A percentile compares a stretch with the other conserved stretches of the same genome.
These are phyloP conservation scores for Trichophaea hybrida DNA, from an alignment of 2,329 filamentous ascomycete species.

Conservation along the genomic window DNA sequence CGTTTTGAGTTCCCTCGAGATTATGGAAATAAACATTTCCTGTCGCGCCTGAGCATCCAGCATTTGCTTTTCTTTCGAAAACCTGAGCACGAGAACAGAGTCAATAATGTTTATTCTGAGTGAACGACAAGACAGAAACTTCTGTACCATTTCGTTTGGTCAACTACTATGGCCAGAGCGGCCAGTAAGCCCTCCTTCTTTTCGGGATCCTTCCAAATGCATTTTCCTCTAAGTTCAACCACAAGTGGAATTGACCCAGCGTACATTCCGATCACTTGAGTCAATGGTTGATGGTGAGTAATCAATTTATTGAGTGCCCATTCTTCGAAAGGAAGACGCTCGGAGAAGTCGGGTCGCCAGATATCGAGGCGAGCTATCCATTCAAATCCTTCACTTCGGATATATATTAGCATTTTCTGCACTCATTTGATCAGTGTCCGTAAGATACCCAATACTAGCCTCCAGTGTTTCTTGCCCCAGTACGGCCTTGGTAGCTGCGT, in stretches of 20 bases:
- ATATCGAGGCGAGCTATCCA: conserved; percentile 19
- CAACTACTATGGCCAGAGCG: conserved; percentile 12
- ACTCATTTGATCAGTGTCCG: no score
- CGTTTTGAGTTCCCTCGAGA: conserved; percentile 15
- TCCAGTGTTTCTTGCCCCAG: conserved; percentile 10
- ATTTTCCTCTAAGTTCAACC: conserved; percentile 15
- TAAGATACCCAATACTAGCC: conserved; percentile 12
- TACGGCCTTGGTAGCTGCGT: conserved; percentile 14
- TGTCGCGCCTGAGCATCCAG: conserved; percentile 11
- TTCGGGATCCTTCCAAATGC: conserved; percentile 12
- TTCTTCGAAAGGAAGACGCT: conserved; percentile 18
- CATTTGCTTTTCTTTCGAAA: conserved; percentile 15
- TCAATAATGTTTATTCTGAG: no score
- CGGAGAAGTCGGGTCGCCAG: conserved; percentile 19
- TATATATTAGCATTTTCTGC: not conserved
- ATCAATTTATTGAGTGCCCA: conserved; percentile 18
- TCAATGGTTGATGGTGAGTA: conserved; percentile 2
- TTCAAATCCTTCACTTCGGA: conserved; percentile 13
- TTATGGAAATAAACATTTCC: conserved; percentile 8
- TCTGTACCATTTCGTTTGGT: conserved; percentile 18
- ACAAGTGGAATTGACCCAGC: conserved; percentile 1
- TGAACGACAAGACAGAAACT: no score
- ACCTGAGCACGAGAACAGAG: not conserved
- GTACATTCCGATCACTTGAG: conserved; percentile 12
- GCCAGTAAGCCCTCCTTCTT: conserved; percentile 16